Conservation (phyloP, 345 rosid genomes). For the Nasturtium officinale region DNA sequence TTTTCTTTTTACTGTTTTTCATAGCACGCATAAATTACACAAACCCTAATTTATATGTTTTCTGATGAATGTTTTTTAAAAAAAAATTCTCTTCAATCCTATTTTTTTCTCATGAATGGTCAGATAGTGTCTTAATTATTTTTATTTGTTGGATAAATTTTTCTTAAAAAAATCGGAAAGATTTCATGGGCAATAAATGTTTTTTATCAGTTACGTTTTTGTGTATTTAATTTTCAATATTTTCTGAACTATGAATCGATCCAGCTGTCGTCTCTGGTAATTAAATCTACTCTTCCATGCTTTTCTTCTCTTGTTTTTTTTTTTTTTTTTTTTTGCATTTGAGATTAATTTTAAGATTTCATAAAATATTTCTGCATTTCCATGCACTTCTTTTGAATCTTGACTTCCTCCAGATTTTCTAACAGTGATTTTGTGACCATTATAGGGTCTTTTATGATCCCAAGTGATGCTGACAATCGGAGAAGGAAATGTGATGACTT, state of each 20-base stretch:
- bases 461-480: slow-evolving; percentile 70
- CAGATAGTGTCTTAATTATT: slow-evolving; percentile 32
- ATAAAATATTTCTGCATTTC: slow-evolving; percentile 19
- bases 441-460: slow-evolving; percentile 18
- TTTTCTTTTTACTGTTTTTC: neutral
- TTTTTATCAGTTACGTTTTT: slow-evolving; percentile 36
- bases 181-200: slow-evolving; percentile 41
- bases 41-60: slow-evolving; percentile 1
- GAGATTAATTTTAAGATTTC: slow-evolving; percentile 11
- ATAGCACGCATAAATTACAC: neutral
- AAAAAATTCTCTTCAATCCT: slow-evolving; percentile 4
- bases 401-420: slow-evolving; percentile 20
- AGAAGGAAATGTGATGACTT: slow-evolving; percentile 49
- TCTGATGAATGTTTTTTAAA: slow-evolving; percentile 8
- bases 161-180: neutral
- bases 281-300: slow-evolving; percentile 31
- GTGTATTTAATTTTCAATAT: slow-evolving; percentile 32
- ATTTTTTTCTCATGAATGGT: slow-evolving; percentile 35
- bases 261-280: slow-evolving; percentile 38
- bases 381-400: slow-evolving; percentile 28
- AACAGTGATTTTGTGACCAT: slow-evolving; percentile 18
- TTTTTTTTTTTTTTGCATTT: slow-evolving; percentile 14
- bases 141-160: slow-evolving; percentile 29
- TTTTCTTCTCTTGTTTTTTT: neutral
- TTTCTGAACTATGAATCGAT: slow-evolving; percentile 31